Evolutionary conservation across 2,329 filamentous ascomycete genomes (phyloP).

Genomic region (Phaeomoniella chlamydospora): DNA sequence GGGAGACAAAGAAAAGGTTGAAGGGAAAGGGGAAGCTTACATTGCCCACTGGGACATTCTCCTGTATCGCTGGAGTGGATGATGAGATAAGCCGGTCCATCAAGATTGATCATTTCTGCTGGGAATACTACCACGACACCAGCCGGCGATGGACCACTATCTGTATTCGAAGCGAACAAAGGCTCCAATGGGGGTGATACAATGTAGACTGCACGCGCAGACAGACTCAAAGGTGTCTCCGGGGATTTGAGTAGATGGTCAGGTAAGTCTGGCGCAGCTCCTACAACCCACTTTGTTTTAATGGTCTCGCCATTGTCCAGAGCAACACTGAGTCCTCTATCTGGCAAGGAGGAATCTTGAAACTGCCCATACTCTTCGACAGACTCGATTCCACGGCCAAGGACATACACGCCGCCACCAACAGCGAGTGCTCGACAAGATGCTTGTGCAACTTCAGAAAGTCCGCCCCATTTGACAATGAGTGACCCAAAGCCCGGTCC

Average conservation of each 20-base stretch:
- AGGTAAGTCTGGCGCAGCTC: conserved; percentile 7
- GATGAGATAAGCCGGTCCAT: conserved; percentile 43
- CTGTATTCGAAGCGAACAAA: conserved; percentile 57
- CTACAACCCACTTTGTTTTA: conserved; percentile 20
- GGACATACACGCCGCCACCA: conserved; percentile 78
- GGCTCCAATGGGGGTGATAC: conserved; percentile 49
- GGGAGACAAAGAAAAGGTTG: conserved; percentile 16
- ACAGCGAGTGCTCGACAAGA: conserved; percentile 83
- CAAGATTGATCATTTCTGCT: conserved; percentile 10
- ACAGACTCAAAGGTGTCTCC: conserved; percentile 14
- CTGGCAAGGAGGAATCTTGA: conserved; percentile 3
- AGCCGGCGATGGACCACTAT: conserved; percentile 62
- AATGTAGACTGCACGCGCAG: conserved; percentile 52
- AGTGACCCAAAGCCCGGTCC: conserved; percentile 82
- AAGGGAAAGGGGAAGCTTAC: conserved; percentile 46
- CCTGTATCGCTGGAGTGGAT: conserved; percentile 82
- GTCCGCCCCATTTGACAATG: conserved; percentile 83
- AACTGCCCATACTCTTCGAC: conserved; percentile 6
- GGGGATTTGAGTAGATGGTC: conserved; percentile 3
- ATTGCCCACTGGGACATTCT: conserved; percentile 76
- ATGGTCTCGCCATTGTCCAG: conserved; percentile 23
- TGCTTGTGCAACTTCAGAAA: conserved; percentile 80
- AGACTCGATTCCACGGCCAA: conserved; percentile 51
- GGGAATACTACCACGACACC: conserved; percentile 37
- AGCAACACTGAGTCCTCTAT: conserved; percentile 10